Evolutionary conservation across 1,284 basidiomycete species (phyloP).

Genomic region (Irpex rosettiformis): DNA sequence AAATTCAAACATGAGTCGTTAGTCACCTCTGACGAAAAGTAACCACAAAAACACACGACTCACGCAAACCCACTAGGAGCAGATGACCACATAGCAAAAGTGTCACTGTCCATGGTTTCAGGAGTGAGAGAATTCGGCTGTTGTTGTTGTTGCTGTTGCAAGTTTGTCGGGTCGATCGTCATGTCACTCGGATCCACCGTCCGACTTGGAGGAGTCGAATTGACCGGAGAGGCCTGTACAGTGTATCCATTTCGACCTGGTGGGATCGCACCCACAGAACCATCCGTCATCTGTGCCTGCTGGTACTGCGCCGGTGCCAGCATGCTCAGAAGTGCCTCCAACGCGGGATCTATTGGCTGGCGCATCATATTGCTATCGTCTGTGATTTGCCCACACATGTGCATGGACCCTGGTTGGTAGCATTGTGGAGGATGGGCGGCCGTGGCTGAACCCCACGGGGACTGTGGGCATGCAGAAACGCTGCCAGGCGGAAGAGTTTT

Average conservation of each 20-base stretch:
- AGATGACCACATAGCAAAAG: constrained; percentile 8
- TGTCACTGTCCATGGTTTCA: constrained; percentile 13
- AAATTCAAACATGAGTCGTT: background rate
- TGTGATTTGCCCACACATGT: background rate
- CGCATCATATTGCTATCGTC: background rate
- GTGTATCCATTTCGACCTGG: background rate
- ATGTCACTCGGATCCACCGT: background rate
- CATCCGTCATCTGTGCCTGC: background rate
- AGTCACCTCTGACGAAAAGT: background rate
- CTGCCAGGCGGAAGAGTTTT: background rate
- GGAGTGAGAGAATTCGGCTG: background rate
- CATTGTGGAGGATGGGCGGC: background rate
- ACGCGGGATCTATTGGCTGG: background rate
- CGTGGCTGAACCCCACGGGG: background rate
- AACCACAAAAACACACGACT: background rate
- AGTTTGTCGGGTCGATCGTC: background rate
- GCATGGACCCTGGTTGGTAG: background rate
- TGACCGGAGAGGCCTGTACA: background rate
- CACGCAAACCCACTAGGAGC: constrained; percentile 9
- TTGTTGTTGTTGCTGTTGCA: background rate
- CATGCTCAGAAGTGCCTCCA: background rate
- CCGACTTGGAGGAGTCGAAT: background rate
- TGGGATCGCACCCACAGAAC: background rate
- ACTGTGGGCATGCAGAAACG: background rate
- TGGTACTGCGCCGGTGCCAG: constrained; percentile 1